These are phyloP conservation scores for Globisporangium camurandrum DNA, from an alignment of 352 stramenopile species.

Conservation along the genomic window DNA sequence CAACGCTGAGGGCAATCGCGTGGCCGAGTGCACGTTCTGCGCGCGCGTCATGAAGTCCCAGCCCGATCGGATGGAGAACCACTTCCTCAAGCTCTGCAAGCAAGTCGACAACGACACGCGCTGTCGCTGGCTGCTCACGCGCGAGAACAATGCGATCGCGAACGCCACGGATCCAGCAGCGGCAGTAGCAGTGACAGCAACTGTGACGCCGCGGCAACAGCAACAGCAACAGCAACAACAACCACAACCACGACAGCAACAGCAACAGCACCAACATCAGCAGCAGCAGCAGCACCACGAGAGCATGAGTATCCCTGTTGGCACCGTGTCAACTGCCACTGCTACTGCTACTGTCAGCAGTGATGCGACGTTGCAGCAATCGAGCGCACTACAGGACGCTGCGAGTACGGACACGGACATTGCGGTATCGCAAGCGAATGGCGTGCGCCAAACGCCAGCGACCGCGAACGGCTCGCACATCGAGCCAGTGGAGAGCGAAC, in stretches of 20 bases:
- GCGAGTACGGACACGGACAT: not conserved
- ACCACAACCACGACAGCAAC: no score
- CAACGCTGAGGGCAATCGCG: slow-evolving; percentile 10
- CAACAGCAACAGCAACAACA: no score
- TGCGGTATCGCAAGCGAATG: not conserved
- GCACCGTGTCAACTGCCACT: not conserved
- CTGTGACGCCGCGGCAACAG: no score
- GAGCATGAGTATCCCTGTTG: not conserved
- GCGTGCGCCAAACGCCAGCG: not conserved
- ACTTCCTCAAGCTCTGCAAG: slow-evolving; percentile 14
- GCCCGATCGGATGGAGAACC: slow-evolving; percentile 15
- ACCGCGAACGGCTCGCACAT: no score
- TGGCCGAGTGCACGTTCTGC: slow-evolving; percentile 12
- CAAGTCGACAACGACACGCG: slow-evolving; percentile 8
- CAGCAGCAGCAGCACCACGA: not conserved
- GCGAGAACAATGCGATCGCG: not conserved
- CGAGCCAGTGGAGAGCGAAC: no score
- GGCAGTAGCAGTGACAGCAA: no score
- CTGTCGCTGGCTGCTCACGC: slow-evolving; percentile 8
- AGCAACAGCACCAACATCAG: no score
- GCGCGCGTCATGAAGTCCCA: slow-evolving; percentile 13
- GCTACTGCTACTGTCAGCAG: not conserved
- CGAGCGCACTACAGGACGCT: no score
- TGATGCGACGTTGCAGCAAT: not conserved
- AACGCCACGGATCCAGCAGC: no score